Evolutionary conservation across 768 basidiomycete species (phyloP).

Genomic region (Candolleomyces efflorescens): DNA sequence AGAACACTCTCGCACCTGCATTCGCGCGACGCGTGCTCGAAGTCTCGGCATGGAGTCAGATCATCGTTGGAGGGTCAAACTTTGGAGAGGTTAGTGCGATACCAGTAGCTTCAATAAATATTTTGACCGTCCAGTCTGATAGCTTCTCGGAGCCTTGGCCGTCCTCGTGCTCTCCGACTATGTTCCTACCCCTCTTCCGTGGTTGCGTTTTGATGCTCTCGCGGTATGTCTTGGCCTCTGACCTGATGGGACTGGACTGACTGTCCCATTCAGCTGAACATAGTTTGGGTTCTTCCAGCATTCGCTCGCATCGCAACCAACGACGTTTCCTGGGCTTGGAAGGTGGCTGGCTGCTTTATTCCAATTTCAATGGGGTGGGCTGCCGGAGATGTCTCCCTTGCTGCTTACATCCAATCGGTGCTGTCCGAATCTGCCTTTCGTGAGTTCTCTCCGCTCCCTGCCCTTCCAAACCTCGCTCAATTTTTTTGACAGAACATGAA

Average conservation of each 20-base stretch:
- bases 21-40: conserved; percentile 26
- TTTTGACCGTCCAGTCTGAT: neutral
- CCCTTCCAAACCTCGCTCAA: neutral
- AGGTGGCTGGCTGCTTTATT: conserved; percentile 25
- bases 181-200: conserved; percentile 27
- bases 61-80: conserved; percentile 31
- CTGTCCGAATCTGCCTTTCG: conserved; percentile 24
- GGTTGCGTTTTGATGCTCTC: conserved; percentile 27
- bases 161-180: conserved; percentile 25
- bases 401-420: conserved; percentile 28
- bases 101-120: neutral
- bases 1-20: conserved; percentile 23
- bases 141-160: conserved; percentile 25
- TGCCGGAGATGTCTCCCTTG: conserved; percentile 30
- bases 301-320: conserved; percentile 13
- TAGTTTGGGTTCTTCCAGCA: conserved; percentile 27
- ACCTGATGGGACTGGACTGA: neutral
- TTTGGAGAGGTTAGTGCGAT: conserved; percentile 22
- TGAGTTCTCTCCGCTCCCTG: conserved; percentile 4
- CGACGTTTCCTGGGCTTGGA: conserved; percentile 28
- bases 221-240: conserved; percentile 10
- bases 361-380: conserved; percentile 34
- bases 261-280: conserved; percentile 17
- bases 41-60: conserved; percentile 28
- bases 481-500: conserved; percentile 16